A percentile compares a stretch with the other conserved stretches of the same genome.
These are phyloP conservation scores for Malus sylvestris DNA, from an alignment of 306 rosid genomes.

Conservation along the genomic window DNA sequence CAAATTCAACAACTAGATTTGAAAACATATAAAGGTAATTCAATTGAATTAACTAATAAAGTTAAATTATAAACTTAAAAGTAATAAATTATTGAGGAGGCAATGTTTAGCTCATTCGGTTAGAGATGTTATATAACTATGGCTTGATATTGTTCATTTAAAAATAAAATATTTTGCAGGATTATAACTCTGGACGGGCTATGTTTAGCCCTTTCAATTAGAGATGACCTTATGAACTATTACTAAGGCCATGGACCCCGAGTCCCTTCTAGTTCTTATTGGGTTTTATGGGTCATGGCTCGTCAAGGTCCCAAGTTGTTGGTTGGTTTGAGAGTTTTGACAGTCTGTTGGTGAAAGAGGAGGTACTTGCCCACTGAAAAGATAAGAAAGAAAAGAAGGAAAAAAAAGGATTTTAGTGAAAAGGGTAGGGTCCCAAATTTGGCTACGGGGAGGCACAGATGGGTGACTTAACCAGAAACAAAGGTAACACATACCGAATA, in stretches of 20 bases:
- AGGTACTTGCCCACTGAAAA: neutral
- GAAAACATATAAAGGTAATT: too few relatives aligned
- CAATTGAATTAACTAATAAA: too few relatives aligned
- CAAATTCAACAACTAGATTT: too few relatives aligned
- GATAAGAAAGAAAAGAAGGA: neutral
- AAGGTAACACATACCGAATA: constrained; percentile 59
- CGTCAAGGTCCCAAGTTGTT: neutral
- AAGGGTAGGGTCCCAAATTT: constrained; percentile 32
- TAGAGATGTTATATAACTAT: too few relatives aligned
- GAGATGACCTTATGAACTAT: too few relatives aligned
- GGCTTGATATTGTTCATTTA: too few relatives aligned
- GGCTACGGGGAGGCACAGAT: constrained; percentile 2
- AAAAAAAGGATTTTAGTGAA: neutral
- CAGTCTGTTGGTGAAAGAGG: constrained; percentile 7
- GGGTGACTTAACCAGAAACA: constrained; percentile 49
- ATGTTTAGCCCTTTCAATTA: too few relatives aligned
- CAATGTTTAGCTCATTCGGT: too few relatives aligned
- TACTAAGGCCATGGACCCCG: neutral
- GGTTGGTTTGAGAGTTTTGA: constrained; percentile 13
- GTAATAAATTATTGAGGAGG: too few relatives aligned
- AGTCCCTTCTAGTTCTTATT: neutral
- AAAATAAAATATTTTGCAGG: too few relatives aligned
- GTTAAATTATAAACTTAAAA: too few relatives aligned
- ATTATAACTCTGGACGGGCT: too few relatives aligned
- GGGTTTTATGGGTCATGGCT: constrained; percentile 22